Percentiles rank a stretch among this genome's conserved stretches.
These are phyloP conservation scores for Acanthamoeba healyi DNA, from an alignment of 208 protist species.

Conservation along the genomic window DNA sequence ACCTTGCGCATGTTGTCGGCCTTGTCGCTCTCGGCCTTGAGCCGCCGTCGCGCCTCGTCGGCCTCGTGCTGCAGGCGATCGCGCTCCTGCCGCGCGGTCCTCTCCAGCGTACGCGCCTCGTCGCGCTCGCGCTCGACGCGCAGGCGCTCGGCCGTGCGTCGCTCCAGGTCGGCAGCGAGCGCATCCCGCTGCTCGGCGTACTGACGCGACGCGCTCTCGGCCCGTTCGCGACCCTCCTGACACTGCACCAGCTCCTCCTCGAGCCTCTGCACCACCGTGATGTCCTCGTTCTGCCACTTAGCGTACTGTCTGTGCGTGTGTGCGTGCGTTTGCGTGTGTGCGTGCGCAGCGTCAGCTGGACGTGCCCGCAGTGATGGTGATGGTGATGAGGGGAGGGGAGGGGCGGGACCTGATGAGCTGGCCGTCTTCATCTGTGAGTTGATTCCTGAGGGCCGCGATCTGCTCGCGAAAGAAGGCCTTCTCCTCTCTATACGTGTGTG, in stretches of 20 bases:
- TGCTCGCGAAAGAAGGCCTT: conserved; percentile 31
- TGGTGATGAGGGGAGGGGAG: not conserved
- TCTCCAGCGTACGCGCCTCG: not conserved
- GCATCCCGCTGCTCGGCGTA: not conserved
- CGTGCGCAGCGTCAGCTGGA: too few relatives aligned
- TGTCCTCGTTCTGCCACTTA: conserved; percentile 32
- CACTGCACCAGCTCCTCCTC: conserved; percentile 11
- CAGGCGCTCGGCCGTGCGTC: too few relatives aligned
- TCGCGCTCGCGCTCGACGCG: not conserved
- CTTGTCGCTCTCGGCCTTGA: conserved; percentile 11
- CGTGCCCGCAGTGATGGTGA: too few relatives aligned
- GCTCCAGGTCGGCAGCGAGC: conserved; percentile 2
- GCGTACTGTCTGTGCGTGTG: not conserved
- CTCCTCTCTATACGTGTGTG: not conserved
- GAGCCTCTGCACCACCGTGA: conserved; percentile 28
- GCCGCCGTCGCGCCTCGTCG: not conserved
- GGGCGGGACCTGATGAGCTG: not conserved
- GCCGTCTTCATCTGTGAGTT: not conserved
- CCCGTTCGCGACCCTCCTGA: not conserved
- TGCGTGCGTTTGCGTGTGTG: not conserved
- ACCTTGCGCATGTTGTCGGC: not conserved
- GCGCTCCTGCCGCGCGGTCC: not conserved
- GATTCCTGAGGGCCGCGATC: not conserved
- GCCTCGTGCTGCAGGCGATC: not conserved
- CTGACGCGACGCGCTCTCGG: not conserved